phyloP scores from a whole-genome alignment of 257 asterid species.

The Coffea canephora region DNA sequence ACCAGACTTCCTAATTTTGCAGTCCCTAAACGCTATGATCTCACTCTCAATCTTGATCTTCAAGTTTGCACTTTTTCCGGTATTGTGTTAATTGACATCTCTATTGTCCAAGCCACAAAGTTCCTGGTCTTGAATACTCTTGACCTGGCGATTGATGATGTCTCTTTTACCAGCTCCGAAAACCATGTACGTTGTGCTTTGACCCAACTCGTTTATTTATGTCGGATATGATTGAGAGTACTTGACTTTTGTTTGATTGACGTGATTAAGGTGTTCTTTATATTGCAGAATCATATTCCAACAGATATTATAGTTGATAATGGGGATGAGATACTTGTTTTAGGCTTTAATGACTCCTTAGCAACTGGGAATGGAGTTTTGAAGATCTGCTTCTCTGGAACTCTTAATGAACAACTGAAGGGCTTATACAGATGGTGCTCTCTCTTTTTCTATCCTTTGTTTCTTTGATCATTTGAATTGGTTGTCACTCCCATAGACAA shows the following conservation, averaged over 20 bases:
- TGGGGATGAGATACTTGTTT: constrained; percentile 34
- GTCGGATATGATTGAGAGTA: background rate
- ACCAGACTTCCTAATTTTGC: constrained; percentile 37
- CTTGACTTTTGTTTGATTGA: background rate
- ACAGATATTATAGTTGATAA: constrained; percentile 26
- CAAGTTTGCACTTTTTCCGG: constrained; percentile 23
- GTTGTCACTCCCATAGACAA: background rate
- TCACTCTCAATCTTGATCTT: constrained; percentile 34
- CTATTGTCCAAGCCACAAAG: background rate
- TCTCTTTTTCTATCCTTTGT: background rate
- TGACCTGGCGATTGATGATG: background rate
- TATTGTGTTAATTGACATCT: background rate
- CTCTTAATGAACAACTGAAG: constrained; percentile 32
- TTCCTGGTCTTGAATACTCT: background rate
- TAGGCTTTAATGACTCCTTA: constrained; percentile 29
- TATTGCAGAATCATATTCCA: constrained; percentile 39
- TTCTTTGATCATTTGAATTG: background rate
- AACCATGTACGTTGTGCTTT: background rate
- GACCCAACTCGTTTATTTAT: background rate
- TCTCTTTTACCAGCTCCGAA: background rate
- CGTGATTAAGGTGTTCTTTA: background rate
- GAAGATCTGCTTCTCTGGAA: constrained; percentile 32
- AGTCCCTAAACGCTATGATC: constrained; percentile 39
- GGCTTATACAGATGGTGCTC: constrained; percentile 43
- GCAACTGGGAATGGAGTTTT: constrained; percentile 25